These are phyloP conservation scores for Penicillium sp. DNA, from an alignment of 2,329 filamentous ascomycete species.

Conservation along the genomic window DNA sequence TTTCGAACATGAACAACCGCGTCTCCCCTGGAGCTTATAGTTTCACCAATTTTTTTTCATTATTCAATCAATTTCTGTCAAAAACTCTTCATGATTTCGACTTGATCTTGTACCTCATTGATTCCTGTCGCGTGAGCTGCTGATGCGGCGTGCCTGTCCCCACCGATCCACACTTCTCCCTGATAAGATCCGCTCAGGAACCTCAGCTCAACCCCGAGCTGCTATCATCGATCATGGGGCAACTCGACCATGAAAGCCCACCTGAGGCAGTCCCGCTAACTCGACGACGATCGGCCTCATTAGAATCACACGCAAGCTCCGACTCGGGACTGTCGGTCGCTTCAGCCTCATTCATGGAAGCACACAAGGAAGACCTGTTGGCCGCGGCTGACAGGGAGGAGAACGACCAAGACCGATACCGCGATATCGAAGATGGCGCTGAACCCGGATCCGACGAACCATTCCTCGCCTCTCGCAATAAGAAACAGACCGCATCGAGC, in stretches of 20 bases:
- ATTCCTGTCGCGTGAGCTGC: background rate
- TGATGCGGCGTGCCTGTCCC: too few relatives aligned
- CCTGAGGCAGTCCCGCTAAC: constrained; percentile 30
- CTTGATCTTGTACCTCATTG: background rate
- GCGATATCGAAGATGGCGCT: constrained; percentile 35
- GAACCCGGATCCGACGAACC: constrained; percentile 24
- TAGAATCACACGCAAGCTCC: constrained; percentile 30
- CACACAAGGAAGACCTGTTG: constrained; percentile 21
- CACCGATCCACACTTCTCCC: background rate
- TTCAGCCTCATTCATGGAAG: constrained; percentile 29
- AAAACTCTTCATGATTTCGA: background rate
- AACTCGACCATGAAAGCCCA: constrained; percentile 23
- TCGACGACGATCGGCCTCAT: constrained; percentile 25
- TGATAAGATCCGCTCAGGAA: constrained; percentile 1
- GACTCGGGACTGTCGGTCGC: constrained; percentile 38
- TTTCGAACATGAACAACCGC: background rate
- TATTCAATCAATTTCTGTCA: background rate
- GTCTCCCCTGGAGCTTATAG: background rate
- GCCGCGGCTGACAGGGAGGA: constrained; percentile 7
- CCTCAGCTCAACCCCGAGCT: background rate
- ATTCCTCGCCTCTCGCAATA: constrained; percentile 21
- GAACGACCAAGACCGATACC: constrained; percentile 28
- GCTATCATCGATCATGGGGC: constrained; percentile 26
- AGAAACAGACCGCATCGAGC: constrained; percentile 23
- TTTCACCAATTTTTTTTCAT: background rate